Conservation (phyloP, 1,284 basidiomycete species). For the Mycosarcoma mackinlayi region DNA sequence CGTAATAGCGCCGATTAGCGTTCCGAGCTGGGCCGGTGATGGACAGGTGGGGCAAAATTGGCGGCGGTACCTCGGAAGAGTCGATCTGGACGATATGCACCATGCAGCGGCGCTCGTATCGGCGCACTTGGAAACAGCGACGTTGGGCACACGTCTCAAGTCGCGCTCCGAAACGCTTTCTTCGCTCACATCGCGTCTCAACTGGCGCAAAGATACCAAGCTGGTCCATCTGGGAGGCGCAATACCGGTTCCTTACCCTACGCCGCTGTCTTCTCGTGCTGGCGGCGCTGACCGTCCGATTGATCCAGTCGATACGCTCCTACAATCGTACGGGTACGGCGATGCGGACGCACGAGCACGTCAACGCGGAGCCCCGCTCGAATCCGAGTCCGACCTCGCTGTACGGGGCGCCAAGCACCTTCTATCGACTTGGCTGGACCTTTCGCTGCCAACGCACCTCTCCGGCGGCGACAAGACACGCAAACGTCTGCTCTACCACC, state of each 20-base stretch:
- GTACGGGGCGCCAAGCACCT: slow-evolving; percentile 18
- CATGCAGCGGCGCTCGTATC: slow-evolving; percentile 56
- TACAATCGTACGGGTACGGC: slow-evolving; percentile 53
- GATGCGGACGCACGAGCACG: slow-evolving; percentile 18
- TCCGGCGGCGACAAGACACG: not conserved
- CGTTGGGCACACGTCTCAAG: slow-evolving; percentile 49
- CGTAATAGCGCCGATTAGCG: slow-evolving; percentile 41
- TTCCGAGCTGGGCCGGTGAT: slow-evolving; percentile 14
- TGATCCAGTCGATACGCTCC: slow-evolving; percentile 59
- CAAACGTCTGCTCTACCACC: slow-evolving; percentile 27
- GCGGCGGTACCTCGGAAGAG: slow-evolving; percentile 16
- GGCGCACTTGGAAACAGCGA: slow-evolving; percentile 61
- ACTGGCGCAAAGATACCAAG: slow-evolving; percentile 63
- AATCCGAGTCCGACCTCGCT: slow-evolving; percentile 31
- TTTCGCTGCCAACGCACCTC: slow-evolving; percentile 29
- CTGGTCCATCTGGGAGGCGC: slow-evolving; percentile 59
- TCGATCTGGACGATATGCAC: slow-evolving; percentile 45
- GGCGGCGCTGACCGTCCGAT: not conserved
- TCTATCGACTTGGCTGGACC: slow-evolving; percentile 34
- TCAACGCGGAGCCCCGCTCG: slow-evolving; percentile 27
- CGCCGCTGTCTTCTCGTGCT: slow-evolving; percentile 11
- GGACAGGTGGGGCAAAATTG: slow-evolving; percentile 29
- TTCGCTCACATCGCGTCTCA: slow-evolving; percentile 49
- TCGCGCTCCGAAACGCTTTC: slow-evolving; percentile 45
- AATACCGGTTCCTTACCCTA: slow-evolving; percentile 56